Base-by-base conservation (phyloP, 371 early-diverging fungal genomes). In the Rhizopus microsporus region DNA sequence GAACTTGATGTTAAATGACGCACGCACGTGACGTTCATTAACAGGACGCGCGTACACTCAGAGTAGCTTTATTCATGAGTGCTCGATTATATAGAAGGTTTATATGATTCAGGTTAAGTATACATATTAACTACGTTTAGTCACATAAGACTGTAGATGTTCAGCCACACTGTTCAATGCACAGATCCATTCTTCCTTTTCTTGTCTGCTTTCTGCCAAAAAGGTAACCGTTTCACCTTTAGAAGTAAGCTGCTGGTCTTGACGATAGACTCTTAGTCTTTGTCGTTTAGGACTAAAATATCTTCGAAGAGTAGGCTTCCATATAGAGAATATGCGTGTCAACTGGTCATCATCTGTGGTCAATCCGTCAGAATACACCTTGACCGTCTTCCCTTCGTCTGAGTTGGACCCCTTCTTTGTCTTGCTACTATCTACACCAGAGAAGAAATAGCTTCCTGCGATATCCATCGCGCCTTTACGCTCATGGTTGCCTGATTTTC, bases 241-340 rank as follows among this genome's bases (percentile, higher is more conserved):
- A 0, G 71, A 48, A 38, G 61, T 67, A 4, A 71, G 47, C 0
- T 59, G 51, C 23, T 63, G 43, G 34, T 63, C 64, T 29, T 63
- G 45, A 5, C 42, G 58, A 47, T 72, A 71, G 1, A 71, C 69
- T 4, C 59, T 33, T 16, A 78, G 40, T 30, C 69, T 58, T 39
- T 72, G 57, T 17, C 61, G 63, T 31, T 50, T 50, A 4, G 69
- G 43, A 17, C 72, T 74, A 55, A 81, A 82, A 43, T 68, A 71
- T 13, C 59, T 62, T 52, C 71, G 56, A 7, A 60, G 53, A 15
- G 70, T 63, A 7, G 80, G 75, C 49, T 80, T 68, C 86, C 86
- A 86, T 17, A 86, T 63, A 9, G 83, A 75, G 40, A 86, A 86
- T 3, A 80, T 68, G 42, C 86, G 81, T 0, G 80, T 79, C 13